Conservation (phyloP, 2,329 filamentous ascomycete genomes). For the Alternaria sp. region DNA sequence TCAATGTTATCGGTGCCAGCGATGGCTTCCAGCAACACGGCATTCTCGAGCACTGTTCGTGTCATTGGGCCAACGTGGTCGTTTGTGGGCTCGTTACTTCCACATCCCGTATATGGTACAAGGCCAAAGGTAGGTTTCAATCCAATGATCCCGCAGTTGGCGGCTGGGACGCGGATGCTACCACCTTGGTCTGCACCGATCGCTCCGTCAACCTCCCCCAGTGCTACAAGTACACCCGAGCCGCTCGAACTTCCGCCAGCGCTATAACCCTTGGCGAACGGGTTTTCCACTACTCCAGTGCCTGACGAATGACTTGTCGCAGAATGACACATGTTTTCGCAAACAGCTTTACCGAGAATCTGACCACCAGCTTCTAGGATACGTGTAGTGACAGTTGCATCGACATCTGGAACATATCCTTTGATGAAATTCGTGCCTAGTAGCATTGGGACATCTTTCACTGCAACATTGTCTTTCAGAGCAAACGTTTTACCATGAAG, state of each 20-base stretch:
- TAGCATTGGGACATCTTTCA: slow-evolving; percentile 45
- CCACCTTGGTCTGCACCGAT: slow-evolving; percentile 62
- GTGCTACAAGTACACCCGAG: slow-evolving; percentile 57
- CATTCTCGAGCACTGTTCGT: slow-evolving; percentile 54
- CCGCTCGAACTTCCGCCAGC: slow-evolving; percentile 62
- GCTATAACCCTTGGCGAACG: slow-evolving; percentile 56
- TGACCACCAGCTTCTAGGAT: slow-evolving; percentile 40
- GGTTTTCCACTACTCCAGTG: slow-evolving; percentile 60
- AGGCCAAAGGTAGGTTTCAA: slow-evolving; percentile 64
- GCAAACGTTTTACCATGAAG: slow-evolving; percentile 50
- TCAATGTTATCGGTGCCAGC: slow-evolving; percentile 63
- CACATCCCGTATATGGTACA: slow-evolving; percentile 62
- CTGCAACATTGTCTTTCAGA: slow-evolving; percentile 46
- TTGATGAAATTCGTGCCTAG: slow-evolving; percentile 39
- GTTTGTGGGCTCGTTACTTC: slow-evolving; percentile 60
- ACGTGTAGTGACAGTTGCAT: slow-evolving; percentile 44
- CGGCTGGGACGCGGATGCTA: slow-evolving; percentile 58
- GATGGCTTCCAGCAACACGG: slow-evolving; percentile 55
- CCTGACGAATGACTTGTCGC: slow-evolving; percentile 43
- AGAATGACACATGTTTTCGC: slow-evolving; percentile 46
- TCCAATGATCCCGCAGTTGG: slow-evolving; percentile 53
- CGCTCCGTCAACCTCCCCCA: slow-evolving; percentile 56
- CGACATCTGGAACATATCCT: slow-evolving; percentile 23
- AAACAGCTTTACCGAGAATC: slow-evolving; percentile 43
- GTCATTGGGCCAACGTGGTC: slow-evolving; percentile 62